phyloP scores from a whole-genome alignment of 2,329 filamentous ascomycete species.

The Aureobasidium sp. region DNA sequence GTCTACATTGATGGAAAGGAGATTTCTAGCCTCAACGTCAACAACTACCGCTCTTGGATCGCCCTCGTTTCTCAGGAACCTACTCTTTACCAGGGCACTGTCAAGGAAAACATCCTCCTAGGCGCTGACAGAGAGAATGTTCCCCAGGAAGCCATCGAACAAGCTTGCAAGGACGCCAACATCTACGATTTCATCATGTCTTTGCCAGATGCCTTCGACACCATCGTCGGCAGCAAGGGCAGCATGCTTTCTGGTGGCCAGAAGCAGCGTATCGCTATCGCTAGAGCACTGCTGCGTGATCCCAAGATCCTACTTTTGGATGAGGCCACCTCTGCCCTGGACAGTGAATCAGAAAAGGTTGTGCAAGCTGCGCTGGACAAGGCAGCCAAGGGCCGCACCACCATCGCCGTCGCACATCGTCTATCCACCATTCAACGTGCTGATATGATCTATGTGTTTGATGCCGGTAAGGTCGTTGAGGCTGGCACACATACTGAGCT shows the following conservation, averaged over 20 bases:
- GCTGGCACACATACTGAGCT: slow-evolving; percentile 66
- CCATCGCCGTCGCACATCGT: slow-evolving; percentile 88
- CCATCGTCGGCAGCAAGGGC: slow-evolving; percentile 71
- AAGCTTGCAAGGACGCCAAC: slow-evolving; percentile 82
- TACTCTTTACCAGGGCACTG: slow-evolving; percentile 86
- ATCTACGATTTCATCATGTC: slow-evolving; percentile 89
- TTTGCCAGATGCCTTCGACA: slow-evolving; percentile 77
- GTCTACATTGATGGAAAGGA: slow-evolving; percentile 78
- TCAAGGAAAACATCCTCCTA: slow-evolving; percentile 83
- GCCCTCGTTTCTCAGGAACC: slow-evolving; percentile 92
- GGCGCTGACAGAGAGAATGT: slow-evolving; percentile 61
- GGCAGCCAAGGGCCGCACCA: slow-evolving; percentile 65
- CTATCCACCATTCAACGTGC: slow-evolving; percentile 91
- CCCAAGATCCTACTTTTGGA: slow-evolving; percentile 81
- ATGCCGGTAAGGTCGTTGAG: slow-evolving; percentile 80
- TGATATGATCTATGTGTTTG: slow-evolving; percentile 94
- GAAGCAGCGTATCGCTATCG: slow-evolving; percentile 91
- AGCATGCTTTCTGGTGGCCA: slow-evolving; percentile 81
- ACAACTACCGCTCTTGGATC: slow-evolving; percentile 75
- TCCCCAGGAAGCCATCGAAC: slow-evolving; percentile 63
- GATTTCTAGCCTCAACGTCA: slow-evolving; percentile 73
- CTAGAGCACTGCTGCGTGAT: slow-evolving; percentile 81
- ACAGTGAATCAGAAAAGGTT: slow-evolving; percentile 69
- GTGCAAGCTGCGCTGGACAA: slow-evolving; percentile 76
- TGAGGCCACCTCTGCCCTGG: slow-evolving; percentile 63